Conservation (phyloP, 2,329 filamentous ascomycete species). For the Helminthosporium solani region DNA sequence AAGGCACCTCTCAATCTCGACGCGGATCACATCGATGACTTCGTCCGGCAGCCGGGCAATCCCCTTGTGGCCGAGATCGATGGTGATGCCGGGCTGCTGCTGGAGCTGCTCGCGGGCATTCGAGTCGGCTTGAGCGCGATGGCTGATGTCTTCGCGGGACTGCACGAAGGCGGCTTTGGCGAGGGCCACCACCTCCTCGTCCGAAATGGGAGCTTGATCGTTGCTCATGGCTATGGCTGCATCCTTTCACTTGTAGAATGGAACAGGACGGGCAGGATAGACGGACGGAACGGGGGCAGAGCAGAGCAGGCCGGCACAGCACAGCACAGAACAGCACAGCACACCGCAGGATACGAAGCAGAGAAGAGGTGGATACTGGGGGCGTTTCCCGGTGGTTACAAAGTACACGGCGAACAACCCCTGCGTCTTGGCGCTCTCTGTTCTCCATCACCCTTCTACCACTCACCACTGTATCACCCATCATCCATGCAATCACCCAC, state of each 20-base stretch:
- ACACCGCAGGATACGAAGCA: too few species aligned
- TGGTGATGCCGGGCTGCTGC: conserved; percentile 69
- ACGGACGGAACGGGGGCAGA: not conserved
- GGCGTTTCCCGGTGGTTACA: conserved; percentile 1
- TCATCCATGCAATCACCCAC: too few species aligned
- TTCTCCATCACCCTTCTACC: too few species aligned
- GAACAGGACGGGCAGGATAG: not conserved
- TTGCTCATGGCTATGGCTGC: conserved; percentile 36
- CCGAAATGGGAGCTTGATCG: conserved; percentile 53
- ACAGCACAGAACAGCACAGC: too few species aligned
- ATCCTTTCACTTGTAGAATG: not conserved
- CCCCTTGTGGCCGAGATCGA: conserved; percentile 74
- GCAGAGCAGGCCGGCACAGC: too few species aligned
- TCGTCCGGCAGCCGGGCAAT: conserved; percentile 72
- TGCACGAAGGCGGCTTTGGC: conserved; percentile 67
- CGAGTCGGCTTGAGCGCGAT: conserved; percentile 55
- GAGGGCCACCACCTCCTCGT: conserved; percentile 64
- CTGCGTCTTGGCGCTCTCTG: too few species aligned
- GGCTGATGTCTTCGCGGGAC: conserved; percentile 64
- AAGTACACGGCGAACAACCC: not conserved
- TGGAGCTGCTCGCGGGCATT: conserved; percentile 56
- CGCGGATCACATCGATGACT: conserved; percentile 72
- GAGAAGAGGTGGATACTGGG: not conserved
- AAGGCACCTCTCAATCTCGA: conserved; percentile 71
- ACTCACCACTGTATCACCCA: too few species aligned